These are phyloP conservation scores for Rhododendron ferrugineum DNA, from an alignment of 148 eudicot genomes.

Conservation along the genomic window DNA sequence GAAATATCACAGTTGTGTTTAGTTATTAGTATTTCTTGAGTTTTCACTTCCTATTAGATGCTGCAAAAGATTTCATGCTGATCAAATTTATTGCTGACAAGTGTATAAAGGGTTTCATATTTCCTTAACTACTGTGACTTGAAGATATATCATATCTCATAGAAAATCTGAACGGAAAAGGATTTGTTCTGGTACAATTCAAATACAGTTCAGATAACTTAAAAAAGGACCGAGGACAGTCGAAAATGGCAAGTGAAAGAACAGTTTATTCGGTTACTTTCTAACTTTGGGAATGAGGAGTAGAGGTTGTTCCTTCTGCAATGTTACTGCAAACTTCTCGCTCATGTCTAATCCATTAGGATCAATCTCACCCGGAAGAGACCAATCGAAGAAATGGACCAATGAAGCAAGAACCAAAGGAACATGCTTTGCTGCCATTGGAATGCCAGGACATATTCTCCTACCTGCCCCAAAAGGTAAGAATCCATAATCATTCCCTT, in stretches of 20 bases:
- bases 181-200: neutral
- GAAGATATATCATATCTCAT: neutral
- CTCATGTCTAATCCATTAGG: conserved; percentile 11
- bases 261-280: neutral
- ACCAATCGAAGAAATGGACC: conserved; percentile 23
- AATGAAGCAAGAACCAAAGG: conserved; percentile 21
- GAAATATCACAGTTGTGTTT: neutral
- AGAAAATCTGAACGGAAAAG: neutral
- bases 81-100: neutral
- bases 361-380: neutral
- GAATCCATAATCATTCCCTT: conserved; percentile 17
- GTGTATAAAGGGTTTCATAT: neutral
- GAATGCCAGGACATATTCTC: conserved; percentile 33
- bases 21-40: neutral
- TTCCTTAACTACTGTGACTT: neutral
- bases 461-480: conserved; percentile 30
- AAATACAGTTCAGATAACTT: neutral
- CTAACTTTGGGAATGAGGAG: neutral
- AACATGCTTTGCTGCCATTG: conserved; percentile 13
- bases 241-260: neutral
- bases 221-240: neutral
- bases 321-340: neutral
- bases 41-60: neutral
- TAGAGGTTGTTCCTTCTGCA: conserved; percentile 11
- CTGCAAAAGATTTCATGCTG: neutral